Evolutionary conservation across 2,329 filamentous ascomycete genomes (phyloP), one percentile per base, ranked within the genome.

Genomic region (Coleophoma eucalyptorum): DNA sequence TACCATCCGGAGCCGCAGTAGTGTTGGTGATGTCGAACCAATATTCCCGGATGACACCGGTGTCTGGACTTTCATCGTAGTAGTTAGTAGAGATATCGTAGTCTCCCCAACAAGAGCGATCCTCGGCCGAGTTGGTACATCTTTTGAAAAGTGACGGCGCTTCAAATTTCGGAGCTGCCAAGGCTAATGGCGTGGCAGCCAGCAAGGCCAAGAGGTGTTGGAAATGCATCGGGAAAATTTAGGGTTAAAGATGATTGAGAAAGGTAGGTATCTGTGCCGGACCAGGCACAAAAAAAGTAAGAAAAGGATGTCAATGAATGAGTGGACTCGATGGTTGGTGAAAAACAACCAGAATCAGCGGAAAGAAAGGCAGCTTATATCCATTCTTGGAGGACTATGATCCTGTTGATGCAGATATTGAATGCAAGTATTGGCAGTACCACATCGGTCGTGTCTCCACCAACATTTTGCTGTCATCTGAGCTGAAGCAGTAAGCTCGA

Each of bases 1-100:
- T 54, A 4, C 64, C 64, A 56, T 66, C 64, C 5, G 62, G 64
- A 46, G 58, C 43, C 8, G 53, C 53, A 16, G 55, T 55, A 15
- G 32, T 46, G 43, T 55, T 52, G 2, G 40, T 40, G 16, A 57
- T 42, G 13, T 51, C 48, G 43, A 55, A 33, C 38, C 47, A 45
- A 19, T 61, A 61, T 4, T 54, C 68, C 4, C 80, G 69, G 21
- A 76, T 79, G 3, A 81, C 72, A 16, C 69, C 67, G 12, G 69
- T 72, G 44, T 69, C 59, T 3, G 69, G 69, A 13, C 55, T 58
- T 12, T 61, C 57, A 15, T 55, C 54, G 16, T 58, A 60, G 52
- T 68, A 69, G 48, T 71, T 65, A 1, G 66, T 74, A 38, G 70
- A 63, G 43, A 78, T 67, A 35, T 71, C 72, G 52, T 72, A 73